Base-by-base conservation (phyloP, 2,329 filamentous ascomycete genomes). In the Conoideocrella luteorostrata region DNA sequence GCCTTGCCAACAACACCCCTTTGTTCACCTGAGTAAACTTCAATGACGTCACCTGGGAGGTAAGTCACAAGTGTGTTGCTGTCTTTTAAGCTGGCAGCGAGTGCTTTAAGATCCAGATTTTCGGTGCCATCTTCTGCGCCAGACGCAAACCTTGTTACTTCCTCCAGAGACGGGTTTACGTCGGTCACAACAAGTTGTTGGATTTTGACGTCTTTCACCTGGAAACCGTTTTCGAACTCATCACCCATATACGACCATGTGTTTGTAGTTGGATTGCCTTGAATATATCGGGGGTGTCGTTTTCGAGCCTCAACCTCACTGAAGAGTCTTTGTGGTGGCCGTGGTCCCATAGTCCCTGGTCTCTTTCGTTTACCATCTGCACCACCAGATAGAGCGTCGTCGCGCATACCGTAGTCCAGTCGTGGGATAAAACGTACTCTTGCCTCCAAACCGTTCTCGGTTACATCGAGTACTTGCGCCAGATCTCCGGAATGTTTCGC, bases 11-110 rank as follows among this genome's bases (percentile, higher is more conserved):
- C 75, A 12, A 97, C 85, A 41, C 93, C 93, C 59, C 86, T 88
- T 60, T 98, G 93, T 67, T 98, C 93, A 52, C 93, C 93, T 45
- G 90, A 82, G 63, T 90, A 97, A 34, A 98, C 88, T 64, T 97
- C 91, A 18, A 98, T 90, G n/a, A 90, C 82, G 61, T 98, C 93
- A 26, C 94, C 94, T 3, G 90, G 87, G 5, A 95, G 77, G 57
- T 95, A 98, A 4, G 86, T 84, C 26, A 90, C 84, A 48, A 86
- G 85, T 7, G 82, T 80, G 47, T 86, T 86, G 52, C 82, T 86
- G 47, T 88, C 86, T 60, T 95, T 95, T 43, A 97, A 72, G 52
- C 88, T 95, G 39, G 89, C 86, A 7, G 91, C 89, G 42, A 98
- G 74, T 2, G 91, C 89, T 56, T 90, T 86, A 34, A 98, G 76